Conservation (phyloP, 306 rosid genomes). For the Castanospermum australe region DNA sequence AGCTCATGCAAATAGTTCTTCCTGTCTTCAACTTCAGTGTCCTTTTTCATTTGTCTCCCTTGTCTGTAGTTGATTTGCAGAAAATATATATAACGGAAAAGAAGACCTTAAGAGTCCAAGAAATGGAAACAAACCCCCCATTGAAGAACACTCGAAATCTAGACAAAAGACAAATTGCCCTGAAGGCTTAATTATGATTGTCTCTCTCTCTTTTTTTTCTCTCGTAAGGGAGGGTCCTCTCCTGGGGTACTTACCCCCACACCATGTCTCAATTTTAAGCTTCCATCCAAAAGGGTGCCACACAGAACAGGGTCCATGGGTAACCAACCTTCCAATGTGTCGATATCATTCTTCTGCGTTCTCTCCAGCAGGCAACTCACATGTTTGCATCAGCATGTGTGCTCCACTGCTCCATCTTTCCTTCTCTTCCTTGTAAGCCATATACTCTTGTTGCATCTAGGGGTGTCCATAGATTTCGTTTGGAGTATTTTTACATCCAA, state of each 20-base stretch:
- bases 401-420: neutral
- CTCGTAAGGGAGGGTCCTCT: constrained; percentile 1
- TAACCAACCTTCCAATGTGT: constrained; percentile 9
- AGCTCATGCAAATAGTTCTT: neutral
- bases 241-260: constrained; percentile 7
- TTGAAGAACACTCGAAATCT: neutral
- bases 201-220: constrained; percentile 5
- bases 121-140: neutral
- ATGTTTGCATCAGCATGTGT: constrained; percentile 14
- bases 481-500: too few relatives aligned
- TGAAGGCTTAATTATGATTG: neutral
- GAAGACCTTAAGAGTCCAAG: neutral
- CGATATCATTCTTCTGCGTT: too few relatives aligned
- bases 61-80: neutral
- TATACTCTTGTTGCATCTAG: too few relatives aligned
- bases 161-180: constrained; percentile 14
- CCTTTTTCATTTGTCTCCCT: neutral
- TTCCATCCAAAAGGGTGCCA: constrained; percentile 28
- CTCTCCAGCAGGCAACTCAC: too few relatives aligned
- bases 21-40: neutral
- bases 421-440: neutral
- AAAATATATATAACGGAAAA: neutral
- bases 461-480: too few relatives aligned
- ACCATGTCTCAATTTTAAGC: constrained; percentile 26
- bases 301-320: constrained; percentile 11